Conservation (phyloP, 2,329 filamentous ascomycete genomes). For the Paraconiothyrium sp. region DNA sequence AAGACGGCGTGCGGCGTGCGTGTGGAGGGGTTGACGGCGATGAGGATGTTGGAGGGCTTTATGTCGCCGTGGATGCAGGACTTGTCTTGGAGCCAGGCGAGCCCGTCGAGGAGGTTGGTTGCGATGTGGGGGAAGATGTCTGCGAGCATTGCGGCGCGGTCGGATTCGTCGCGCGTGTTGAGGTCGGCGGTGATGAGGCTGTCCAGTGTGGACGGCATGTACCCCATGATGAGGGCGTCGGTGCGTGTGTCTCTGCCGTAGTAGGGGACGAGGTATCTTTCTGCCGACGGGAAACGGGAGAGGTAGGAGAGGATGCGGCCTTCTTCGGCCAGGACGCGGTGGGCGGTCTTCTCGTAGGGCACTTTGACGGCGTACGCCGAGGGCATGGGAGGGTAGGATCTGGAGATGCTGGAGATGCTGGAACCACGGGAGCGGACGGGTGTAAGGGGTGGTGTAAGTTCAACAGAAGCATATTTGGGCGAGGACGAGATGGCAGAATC, state of each 20-base stretch:
- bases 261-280: constrained; percentile 43
- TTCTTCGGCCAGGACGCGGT: constrained; percentile 43
- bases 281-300: constrained; percentile 33
- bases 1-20: constrained; percentile 40
- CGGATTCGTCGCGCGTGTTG: constrained; percentile 34
- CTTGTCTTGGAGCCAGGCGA: constrained; percentile 54
- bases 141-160: constrained; percentile 49
- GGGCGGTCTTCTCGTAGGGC: constrained; percentile 41
- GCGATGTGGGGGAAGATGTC: constrained; percentile 53
- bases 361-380: constrained; percentile 47
- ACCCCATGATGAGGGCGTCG: constrained; percentile 43
- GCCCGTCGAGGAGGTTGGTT: constrained; percentile 49
- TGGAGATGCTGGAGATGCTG: constrained; percentile 22
- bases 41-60: constrained; percentile 59
- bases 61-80: constrained; percentile 56
- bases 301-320: constrained; percentile 46
- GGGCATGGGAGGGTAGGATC: constrained; percentile 21
- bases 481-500: neutral
- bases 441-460: constrained; percentile 40
- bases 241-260: constrained; percentile 44
- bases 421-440: constrained; percentile 34
- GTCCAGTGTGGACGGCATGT: constrained; percentile 46
- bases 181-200: constrained; percentile 40
- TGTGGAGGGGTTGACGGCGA: constrained; percentile 29
- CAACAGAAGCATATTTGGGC: constrained; percentile 19